Evolutionary conservation across 306 rosid species (phyloP).

Genomic region (Fragaria nilgerrensis): DNA sequence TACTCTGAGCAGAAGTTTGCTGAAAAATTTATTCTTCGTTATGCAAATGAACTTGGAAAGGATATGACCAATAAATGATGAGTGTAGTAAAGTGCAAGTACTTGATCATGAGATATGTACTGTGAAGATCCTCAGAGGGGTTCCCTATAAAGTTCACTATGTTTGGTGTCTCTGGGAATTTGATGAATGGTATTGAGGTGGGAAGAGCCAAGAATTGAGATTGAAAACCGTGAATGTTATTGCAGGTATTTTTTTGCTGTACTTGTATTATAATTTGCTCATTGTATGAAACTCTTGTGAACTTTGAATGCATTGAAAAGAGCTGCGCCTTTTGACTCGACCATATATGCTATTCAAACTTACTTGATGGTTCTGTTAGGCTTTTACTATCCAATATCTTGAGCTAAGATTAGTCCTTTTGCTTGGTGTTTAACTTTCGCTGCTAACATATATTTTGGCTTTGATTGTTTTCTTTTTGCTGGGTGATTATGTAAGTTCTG

Average conservation of each 20-base stretch:
- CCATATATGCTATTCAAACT: background rate
- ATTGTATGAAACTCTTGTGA: background rate
- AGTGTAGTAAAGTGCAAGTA: background rate
- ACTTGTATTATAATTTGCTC: background rate
- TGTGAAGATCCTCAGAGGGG: background rate
- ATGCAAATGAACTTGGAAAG: slow-evolving; percentile 18
- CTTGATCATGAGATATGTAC: background rate
- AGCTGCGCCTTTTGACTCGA: background rate
- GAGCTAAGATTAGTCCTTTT: background rate
- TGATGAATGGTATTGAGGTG: background rate
- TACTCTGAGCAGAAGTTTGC: slow-evolving; percentile 13
- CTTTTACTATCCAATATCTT: background rate
- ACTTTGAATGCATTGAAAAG: background rate
- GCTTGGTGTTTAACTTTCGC: background rate
- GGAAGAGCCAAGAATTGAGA: background rate
- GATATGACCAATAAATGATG: background rate
- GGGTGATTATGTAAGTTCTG: background rate
- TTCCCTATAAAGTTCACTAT: background rate
- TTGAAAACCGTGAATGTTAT: background rate
- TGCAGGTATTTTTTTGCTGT: slow-evolving; percentile 2
- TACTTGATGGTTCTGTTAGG: slow-evolving; percentile 1
- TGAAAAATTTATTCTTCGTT: slow-evolving; percentile 24
- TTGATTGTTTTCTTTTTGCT: background rate
- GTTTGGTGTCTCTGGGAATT: background rate
- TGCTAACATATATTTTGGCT: background rate